These are phyloP conservation scores for Flammula alnicola DNA, from an alignment of 1,284 basidiomycete species.

Conservation along the genomic window DNA sequence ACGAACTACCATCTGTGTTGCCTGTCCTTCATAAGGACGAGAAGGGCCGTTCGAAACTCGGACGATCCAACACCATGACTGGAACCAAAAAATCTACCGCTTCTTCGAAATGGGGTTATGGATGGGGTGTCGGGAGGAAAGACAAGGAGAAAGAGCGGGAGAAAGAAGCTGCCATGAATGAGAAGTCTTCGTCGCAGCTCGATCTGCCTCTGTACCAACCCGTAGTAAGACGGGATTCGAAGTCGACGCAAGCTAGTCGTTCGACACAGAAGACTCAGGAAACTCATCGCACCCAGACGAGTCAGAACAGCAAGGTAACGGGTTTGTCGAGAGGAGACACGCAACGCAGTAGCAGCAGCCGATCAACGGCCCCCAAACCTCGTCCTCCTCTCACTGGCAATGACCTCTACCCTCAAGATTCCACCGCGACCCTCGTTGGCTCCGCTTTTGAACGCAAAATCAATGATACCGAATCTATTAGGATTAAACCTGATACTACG, in stretches of 20 bases:
- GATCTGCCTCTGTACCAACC: constrained; percentile 48
- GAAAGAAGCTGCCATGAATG: constrained; percentile 35
- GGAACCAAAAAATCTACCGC: constrained; percentile 46
- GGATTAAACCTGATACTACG: constrained; percentile 58
- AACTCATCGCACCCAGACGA: constrained; percentile 29
- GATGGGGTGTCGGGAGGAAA: constrained; percentile 68
- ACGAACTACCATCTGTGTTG: constrained; percentile 41
- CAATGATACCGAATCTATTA: constrained; percentile 60
- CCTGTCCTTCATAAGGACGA: constrained; percentile 36
- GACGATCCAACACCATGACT: constrained; percentile 58
- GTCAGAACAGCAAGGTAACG: constrained; percentile 30
- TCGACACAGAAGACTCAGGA: constrained; percentile 29
- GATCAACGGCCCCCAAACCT: constrained; percentile 36
- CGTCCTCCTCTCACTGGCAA: constrained; percentile 48
- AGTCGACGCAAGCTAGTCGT: constrained; percentile 40
- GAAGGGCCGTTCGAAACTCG: constrained; percentile 45
- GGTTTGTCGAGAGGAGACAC: constrained; percentile 27
- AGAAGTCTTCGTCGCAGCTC: constrained; percentile 35
- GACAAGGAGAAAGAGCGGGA: constrained; percentile 53
- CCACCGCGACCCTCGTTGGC: constrained; percentile 72
- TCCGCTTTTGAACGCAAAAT: constrained; percentile 71
- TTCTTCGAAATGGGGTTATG: constrained; percentile 63
- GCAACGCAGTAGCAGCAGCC: constrained; percentile 31
- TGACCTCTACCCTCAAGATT: constrained; percentile 51
- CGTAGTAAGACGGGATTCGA: constrained; percentile 45